Evolutionary conservation across 1,284 basidiomycete species (phyloP), one percentile per base, ranked within the genome.

Genomic region (Rhodotorula sp.): DNA sequence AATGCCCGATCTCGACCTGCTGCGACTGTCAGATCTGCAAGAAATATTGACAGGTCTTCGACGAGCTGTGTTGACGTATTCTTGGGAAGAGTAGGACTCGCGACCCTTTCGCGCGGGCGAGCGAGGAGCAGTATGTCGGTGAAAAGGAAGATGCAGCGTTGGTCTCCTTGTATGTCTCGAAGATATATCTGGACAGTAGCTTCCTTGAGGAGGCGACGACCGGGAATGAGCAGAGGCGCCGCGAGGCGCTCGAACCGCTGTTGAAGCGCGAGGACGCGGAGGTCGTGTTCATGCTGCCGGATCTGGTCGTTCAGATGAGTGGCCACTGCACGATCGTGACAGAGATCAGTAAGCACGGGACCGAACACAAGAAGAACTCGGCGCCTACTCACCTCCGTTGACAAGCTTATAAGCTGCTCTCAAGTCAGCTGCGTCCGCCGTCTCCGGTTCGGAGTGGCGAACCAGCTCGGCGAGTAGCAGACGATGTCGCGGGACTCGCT

Each of bases 401-500:
- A 93, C 88, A 6, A 91, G 83, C 0, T 83, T 82, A 74, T 88
- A 86, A 1, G 86, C 88, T 33, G 83, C 81, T 44, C 83, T 83
- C 24, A 93, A 82, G 46, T 86, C 85, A 5, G 80, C 80, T 75
- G 87, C 84, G 78, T 92, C 91, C 12, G 85, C 82, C 70, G 89
- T 87, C 2, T 86, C 85, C 8, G 82, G 80, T 56, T 86, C 84
- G 4, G 89, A 91, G 72, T 86, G 86, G 20, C 80, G 79, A 30
- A 92, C 85, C 44, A 94, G 83, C 76, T 94, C 91, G 80, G 77
- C 89, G 61, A 94, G 84, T 8, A 94, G 82, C 20, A 94, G 83
- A 10, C 91, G 83, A 78, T 93, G 94, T 67, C 92, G 85, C 17
- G 91, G 91, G 79, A 91, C 91, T 59, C 92, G 84, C 80, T 94